Conservation (phyloP, 2,329 filamentous ascomycete species). For the Penicillium sumatraense region DNA sequence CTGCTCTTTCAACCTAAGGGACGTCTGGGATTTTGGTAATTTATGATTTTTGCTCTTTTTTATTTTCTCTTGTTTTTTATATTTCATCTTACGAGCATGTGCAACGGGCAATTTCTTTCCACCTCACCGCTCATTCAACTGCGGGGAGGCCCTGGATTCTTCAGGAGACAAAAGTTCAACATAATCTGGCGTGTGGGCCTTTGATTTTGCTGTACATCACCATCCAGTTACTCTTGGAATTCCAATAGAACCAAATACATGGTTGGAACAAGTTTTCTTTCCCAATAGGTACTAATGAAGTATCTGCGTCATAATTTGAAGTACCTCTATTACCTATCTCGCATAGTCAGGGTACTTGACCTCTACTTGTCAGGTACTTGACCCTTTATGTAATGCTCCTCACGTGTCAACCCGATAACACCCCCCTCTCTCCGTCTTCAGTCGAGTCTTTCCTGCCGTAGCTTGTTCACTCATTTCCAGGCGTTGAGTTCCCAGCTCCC, state of each 20-base stretch:
- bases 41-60: too few species aligned
- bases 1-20: conserved; percentile 48
- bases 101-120: conserved; percentile 26
- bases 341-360: neutral
- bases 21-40: conserved; percentile 39
- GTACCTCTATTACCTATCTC: neutral
- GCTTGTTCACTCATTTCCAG: neutral
- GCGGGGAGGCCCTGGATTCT: conserved; percentile 25
- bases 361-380: conserved; percentile 4
- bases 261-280: neutral
- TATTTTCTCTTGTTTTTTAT: conserved; percentile 28
- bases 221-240: conserved; percentile 8
- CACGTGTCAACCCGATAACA: conserved; percentile 2
- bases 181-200: conserved; percentile 24
- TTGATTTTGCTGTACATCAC: conserved; percentile 22
- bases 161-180: conserved; percentile 28
- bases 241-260: conserved; percentile 7
- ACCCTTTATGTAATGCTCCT: conserved; percentile 6
- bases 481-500: conserved; percentile 9
- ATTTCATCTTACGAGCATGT: conserved; percentile 25
- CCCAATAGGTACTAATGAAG: neutral
- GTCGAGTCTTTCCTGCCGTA: neutral
- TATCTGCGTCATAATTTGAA: neutral
- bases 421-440: neutral
- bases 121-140: conserved; percentile 29